A percentile compares a stretch with the other conserved stretches of the same genome.
phyloP scores from a whole-genome alignment of 1,284 basidiomycete species.

The Cryptococcus sp. region DNA sequence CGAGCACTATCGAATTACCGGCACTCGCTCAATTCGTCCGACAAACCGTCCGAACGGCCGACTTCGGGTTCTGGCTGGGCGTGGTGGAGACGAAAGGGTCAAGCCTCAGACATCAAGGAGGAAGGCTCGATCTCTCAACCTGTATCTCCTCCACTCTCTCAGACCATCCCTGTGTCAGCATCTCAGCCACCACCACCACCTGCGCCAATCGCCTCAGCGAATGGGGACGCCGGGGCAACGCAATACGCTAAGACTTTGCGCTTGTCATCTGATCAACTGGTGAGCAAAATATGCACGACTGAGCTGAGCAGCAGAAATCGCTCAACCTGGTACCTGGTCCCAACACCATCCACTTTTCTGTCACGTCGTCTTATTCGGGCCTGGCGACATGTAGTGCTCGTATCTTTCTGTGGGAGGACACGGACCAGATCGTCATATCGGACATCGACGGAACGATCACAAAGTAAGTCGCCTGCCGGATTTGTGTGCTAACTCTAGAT shows the following conservation, averaged over 20 bases:
- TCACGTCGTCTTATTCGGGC: conserved; percentile 74
- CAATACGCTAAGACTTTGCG: conserved; percentile 89
- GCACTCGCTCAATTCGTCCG: conserved; percentile 34
- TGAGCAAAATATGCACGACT: conserved; percentile 38
- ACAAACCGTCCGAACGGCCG: conserved; percentile 5
- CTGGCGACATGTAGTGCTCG: conserved; percentile 81
- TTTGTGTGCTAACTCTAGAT: conserved; percentile 53
- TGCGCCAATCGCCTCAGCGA: background rate
- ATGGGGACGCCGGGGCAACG: conserved; percentile 6
- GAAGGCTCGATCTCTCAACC: background rate
- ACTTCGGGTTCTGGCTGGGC: conserved; percentile 42
- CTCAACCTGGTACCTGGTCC: conserved; percentile 81
- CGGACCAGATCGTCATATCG: conserved; percentile 85
- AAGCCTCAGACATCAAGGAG: conserved; percentile 5
- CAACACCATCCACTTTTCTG: conserved; percentile 90
- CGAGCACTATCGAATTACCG: conserved; percentile 50
- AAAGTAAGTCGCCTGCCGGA: conserved; percentile 58
- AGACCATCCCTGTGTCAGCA: no score
- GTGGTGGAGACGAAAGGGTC: conserved; percentile 39
- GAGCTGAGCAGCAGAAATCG: conserved; percentile 57
- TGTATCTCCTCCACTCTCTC: no score
- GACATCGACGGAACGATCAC: conserved; percentile 99
- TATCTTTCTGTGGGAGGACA: conserved; percentile 92
- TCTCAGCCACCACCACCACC: no score
- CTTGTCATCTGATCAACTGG: conserved; percentile 74